A percentile compares a stretch with the other conserved stretches of the same genome.
Conservation (phyloP, 2,329 filamentous ascomycete species). For the Colletotrichum lini region DNA sequence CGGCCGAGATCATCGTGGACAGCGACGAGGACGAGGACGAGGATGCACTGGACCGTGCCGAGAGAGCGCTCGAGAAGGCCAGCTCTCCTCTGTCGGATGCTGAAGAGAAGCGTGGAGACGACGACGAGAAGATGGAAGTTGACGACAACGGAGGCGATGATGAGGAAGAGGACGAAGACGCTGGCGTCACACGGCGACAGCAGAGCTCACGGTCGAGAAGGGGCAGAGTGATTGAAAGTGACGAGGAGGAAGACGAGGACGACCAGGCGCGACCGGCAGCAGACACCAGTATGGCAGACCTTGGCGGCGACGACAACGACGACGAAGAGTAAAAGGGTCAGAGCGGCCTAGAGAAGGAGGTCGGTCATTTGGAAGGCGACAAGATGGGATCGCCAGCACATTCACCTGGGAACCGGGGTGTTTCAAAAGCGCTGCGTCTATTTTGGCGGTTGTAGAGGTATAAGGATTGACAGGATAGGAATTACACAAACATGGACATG, state of each 20-base stretch:
- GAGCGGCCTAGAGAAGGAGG: background rate
- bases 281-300: slow-evolving; percentile 60
- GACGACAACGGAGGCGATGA: slow-evolving; percentile 57
- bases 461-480: slow-evolving; percentile 33
- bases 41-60: slow-evolving; percentile 62
- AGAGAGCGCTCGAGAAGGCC: slow-evolving; percentile 56
- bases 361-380: slow-evolving; percentile 7
- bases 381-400: slow-evolving; percentile 3
- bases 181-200: slow-evolving; percentile 63
- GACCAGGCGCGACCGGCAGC: slow-evolving; percentile 46
- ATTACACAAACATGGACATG: slow-evolving; percentile 32
- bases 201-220: slow-evolving; percentile 64
- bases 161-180: slow-evolving; percentile 65
- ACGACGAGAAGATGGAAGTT: slow-evolving; percentile 67
- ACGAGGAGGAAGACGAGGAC: slow-evolving; percentile 64
- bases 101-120: slow-evolving; percentile 48
- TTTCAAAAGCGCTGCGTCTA: slow-evolving; percentile 33
- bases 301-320: slow-evolving; percentile 52
- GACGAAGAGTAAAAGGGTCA: slow-evolving; percentile 48
- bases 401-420: slow-evolving; percentile 18
- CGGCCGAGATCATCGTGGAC: slow-evolving; percentile 85
- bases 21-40: slow-evolving; percentile 72
- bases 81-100: slow-evolving; percentile 53
- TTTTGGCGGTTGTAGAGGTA: slow-evolving; percentile 32
- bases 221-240: slow-evolving; percentile 68